Evolutionary conservation across 2,329 filamentous ascomycete species (phyloP), one percentile per base, ranked within the genome.

Genomic region (Diaporthe velutina): DNA sequence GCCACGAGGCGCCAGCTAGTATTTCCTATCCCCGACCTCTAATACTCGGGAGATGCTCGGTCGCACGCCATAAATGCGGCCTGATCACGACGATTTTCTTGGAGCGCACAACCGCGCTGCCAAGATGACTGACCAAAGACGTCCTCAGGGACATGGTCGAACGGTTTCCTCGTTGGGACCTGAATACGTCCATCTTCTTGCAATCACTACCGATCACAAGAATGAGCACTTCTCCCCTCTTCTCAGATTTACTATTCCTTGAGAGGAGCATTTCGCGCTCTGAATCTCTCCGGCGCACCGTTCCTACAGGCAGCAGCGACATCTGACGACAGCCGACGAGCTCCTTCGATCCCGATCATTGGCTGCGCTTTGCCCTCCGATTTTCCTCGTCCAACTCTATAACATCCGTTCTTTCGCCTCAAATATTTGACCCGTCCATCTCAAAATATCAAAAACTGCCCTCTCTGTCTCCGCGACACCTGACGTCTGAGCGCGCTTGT

Each of bases 371-470:
- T 48, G 19, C 42, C 42, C 19, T 48, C 42, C 42, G 19, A 22
- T 48, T 8, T 22, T 19, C 4, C 9, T 19, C 54, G 9, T n/a
- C 30, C 9, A 10, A 35, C 0, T 19, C 4, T 10, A 7, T 6
- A 22, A 2, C 54, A 1, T 17, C 6, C 9, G 9, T 1, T n/a
- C 54, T 35, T 7, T 15, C 17, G 10, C 54, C 54, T 22, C 30
- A 38, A n/a, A 3, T 5, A 1, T 13, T 5, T 25, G 9, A n/a
- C n/a, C n/a, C n/a, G 5, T 7, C 19, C 8, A 10, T 38, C 17
- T 7, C 19, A 13, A 3, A 15, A 35, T 7, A 5, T 0, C 9
- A 0, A 35, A n/a, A 7, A 9, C 1, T 35, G n/a, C 30, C 19
- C 30, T 13, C 54, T 28, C 7, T 7, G 22, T 60, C 12, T 28